Conservation (phyloP, 257 asterid species). For the Plantago ovata region DNA sequence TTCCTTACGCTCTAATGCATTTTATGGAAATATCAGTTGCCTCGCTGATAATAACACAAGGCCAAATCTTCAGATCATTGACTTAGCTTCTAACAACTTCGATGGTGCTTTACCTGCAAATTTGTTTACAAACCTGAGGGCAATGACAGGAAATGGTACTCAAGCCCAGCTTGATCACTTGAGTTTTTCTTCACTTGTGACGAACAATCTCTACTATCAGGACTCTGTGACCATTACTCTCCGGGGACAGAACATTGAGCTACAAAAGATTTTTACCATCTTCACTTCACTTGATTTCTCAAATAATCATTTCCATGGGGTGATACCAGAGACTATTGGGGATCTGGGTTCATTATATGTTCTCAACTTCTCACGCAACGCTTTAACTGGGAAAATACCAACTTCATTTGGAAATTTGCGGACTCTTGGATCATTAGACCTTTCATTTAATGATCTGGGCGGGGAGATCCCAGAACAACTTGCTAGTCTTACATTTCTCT, state of each 20-base stretch:
- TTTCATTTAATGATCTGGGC: constrained; percentile 33
- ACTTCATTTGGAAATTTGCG: constrained; percentile 22
- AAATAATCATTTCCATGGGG: constrained; percentile 35
- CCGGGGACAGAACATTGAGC: constrained; percentile 33
- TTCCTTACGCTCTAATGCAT: constrained; percentile 28
- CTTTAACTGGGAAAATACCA: constrained; percentile 36
- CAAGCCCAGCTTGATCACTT: constrained; percentile 23
- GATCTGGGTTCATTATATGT: constrained; percentile 24
- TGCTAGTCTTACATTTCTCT: constrained; percentile 41
- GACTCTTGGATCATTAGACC: constrained; percentile 39
- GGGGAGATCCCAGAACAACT: constrained; percentile 45
- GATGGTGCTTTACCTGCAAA: constrained; percentile 27
- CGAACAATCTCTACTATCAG: constrained; percentile 28
- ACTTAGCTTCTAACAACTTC: constrained; percentile 35
- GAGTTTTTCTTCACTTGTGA: neutral
- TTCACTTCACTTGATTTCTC: constrained; percentile 46
- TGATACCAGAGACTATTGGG: constrained; percentile 35
- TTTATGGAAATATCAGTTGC: constrained; percentile 35
- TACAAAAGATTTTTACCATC: constrained; percentile 39
- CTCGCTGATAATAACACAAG: constrained; percentile 13
- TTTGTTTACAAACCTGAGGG: constrained; percentile 21
- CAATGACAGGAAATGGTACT: constrained; percentile 22
- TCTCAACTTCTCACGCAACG: constrained; percentile 38
- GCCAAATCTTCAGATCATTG: constrained; percentile 34
- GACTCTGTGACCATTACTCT: constrained; percentile 34